Evolutionary conservation across 192 early-diverging fungal species (phyloP), one percentile per base, ranked within the genome.

Genomic region (Coemansia sp.): DNA sequence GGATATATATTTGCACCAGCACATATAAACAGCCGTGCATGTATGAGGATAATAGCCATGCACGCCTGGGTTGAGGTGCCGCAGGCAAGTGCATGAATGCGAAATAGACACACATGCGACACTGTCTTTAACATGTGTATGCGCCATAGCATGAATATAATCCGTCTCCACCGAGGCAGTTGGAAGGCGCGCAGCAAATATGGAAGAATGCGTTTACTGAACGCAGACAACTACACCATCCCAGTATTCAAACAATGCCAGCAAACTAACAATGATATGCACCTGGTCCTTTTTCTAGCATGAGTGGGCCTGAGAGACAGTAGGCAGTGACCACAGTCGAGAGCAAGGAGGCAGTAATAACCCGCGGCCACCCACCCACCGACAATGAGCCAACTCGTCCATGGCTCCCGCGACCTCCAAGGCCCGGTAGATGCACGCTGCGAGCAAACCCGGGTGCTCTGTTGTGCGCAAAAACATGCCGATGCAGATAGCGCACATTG

Each of bases 281-380:
- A 74, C 65, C 65, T 61, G 34, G 44, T 19, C 62, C 66, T 56
- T 74, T 65, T 41, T 65, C 61, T 62, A 74, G 34, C 31, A 74
- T 38, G 18, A 66, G 62, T 22, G 56, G 16, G 30, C 41, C 63
- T 44, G 58, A 28, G 19, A 62, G 52, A 19, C 12, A 55, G 58
- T 41, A 61, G 48, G 49, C 60, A 27, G 67, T 68, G 53, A 54
- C 23, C 59, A 21, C 49, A 22, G 60, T 50, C 28, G 49, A 62
- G 22, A 51, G 49, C 16, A 50, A 49, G 52, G 60, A 52, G 25
- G 52, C 34, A 34, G 60, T 21, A 30, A 52, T 31, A 9, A 62
- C 30, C 18, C 56, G 53, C 41, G 34, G 54, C 54, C 62, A 64
- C 19, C 47, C 56, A 19, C 23, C 23, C 9, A 24, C 51, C 34